Evolutionary conservation across 2,329 filamentous ascomycete species (phyloP).

Genomic region (Gyromitra esculenta): DNA sequence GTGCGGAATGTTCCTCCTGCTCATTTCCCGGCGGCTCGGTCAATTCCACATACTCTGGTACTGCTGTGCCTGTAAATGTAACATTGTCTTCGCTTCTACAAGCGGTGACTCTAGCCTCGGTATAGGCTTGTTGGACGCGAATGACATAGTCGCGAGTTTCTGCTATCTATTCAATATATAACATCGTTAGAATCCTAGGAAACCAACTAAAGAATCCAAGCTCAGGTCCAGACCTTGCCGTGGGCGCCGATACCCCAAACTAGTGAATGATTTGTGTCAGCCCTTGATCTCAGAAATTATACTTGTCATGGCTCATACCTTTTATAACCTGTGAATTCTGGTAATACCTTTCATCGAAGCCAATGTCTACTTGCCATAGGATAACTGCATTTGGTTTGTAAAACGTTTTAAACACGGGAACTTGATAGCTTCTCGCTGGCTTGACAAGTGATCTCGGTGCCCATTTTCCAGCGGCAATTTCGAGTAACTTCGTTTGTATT

Average conservation of each 20-base stretch:
- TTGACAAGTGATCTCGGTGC: constrained; percentile 3
- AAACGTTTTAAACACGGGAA: constrained; percentile 18
- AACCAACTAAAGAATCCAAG: not conserved
- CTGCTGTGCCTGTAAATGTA: not conserved
- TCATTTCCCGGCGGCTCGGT: not conserved
- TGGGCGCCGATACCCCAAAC: constrained; percentile 26
- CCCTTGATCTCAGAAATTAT: not conserved
- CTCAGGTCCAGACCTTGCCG: constrained; percentile 9
- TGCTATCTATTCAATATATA: not conserved
- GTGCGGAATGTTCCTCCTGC: not conserved
- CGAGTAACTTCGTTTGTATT: constrained; percentile 20
- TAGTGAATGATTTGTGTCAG: not conserved
- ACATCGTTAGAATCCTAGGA: not conserved
- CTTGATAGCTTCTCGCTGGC: not conserved
- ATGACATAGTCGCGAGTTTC: constrained; percentile 14
- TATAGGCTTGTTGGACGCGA: constrained; percentile 20
- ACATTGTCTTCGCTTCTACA: constrained; percentile 2
- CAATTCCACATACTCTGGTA: not conserved
- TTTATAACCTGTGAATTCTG: constrained; percentile 37
- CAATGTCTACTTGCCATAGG: constrained; percentile 48
- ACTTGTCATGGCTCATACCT: constrained; percentile 12
- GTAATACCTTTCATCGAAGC: constrained; percentile 36
- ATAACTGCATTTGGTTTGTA: constrained; percentile 25
- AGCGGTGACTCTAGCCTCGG: not conserved
- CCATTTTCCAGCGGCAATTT: constrained; percentile 51